Evolutionary conservation across 2,329 filamentous ascomycete genomes (phyloP), one percentile per base, ranked within the genome.

Genomic region (Scortechinia acanthostroma): DNA sequence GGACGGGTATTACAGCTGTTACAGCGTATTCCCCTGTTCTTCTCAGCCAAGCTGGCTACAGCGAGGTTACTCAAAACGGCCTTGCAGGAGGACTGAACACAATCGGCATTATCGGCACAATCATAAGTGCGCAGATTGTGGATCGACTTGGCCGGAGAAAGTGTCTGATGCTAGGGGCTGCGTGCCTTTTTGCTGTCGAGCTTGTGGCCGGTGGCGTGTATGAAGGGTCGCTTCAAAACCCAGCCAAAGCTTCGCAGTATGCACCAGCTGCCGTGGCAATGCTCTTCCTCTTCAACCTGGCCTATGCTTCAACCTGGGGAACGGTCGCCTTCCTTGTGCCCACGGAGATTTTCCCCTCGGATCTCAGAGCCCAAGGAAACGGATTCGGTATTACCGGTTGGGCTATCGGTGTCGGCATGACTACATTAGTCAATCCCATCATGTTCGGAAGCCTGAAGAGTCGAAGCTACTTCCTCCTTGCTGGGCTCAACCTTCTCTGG

Each of bases 301-400:
- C 13, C 30, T 76, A 73, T 57, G 71, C 71, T 2, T 68, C 71
- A 1, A 73, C 71, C 4, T 71, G 67, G 66, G 65, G 68, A 25
- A 70, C 67, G 1, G 64, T 69, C 2, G 69, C 70, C 2, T 76
- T 72, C 50, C 56, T 74, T 4, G 54, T 73, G 3, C 71, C 70
- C 0, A 76, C 74, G 0, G 76, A 80, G 55, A 76, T 80, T 46
- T 80, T 74, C 58, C 69, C 75, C 1, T 71, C 67, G 15, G 70
- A 74, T 37, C 66, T 79, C 44, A 67, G 76, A 19, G 74, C 76
- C n/a, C 71, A 78, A 53, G 77, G 76, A 4, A 76, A 78, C 52
- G 73, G 73, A 4, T 77, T 80, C 50, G 71, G 71, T 16, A 76
- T 80, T 47, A 72, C 73, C 2, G 74, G 76, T 1, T 80, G 76